These are phyloP conservation scores for Linderina pennispora DNA, from an alignment of 192 early-diverging fungal genomes.

Conservation along the genomic window DNA sequence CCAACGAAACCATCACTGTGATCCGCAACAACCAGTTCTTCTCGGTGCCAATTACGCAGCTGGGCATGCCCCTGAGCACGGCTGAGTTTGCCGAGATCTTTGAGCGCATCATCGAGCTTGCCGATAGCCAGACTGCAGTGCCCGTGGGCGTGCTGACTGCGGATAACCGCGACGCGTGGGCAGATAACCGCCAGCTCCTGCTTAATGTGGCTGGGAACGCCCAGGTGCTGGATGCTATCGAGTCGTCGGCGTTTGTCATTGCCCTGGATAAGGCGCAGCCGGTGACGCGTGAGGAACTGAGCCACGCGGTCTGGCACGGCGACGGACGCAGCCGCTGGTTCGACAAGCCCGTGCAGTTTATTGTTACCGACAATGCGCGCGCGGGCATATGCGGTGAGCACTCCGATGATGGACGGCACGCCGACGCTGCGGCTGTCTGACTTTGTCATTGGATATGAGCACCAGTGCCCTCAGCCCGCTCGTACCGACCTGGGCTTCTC, in stretches of 20 bases:
- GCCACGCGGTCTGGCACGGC: conserved; percentile 88
- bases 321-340: conserved; percentile 94
- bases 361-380: conserved; percentile 92
- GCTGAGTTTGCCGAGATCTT: conserved; percentile 78
- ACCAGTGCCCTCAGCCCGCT: conserved; percentile 50
- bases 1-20: conserved; percentile 77
- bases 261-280: conserved; percentile 84
- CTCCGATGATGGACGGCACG: conserved; percentile 94
- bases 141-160: conserved; percentile 85
- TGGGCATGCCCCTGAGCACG: conserved; percentile 53
- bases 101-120: conserved; percentile 56
- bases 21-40: conserved; percentile 89
- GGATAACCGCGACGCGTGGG: conserved; percentile 91
- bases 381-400: conserved; percentile 96
- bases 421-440: conserved; percentile 84
- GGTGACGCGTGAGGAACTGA: conserved; percentile 85
- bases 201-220: conserved; percentile 62
- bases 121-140: conserved; percentile 58
- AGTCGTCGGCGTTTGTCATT: conserved; percentile 83
- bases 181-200: conserved; percentile 64
- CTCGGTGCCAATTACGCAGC: conserved; percentile 58
- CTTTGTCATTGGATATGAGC: conserved; percentile 51
- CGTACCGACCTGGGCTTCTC: conserved; percentile 31
- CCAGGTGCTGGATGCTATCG: conserved; percentile 74
- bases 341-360: conserved; percentile 95